Base-by-base conservation (phyloP, 1,139 yeast species). In the Blastobotrys serpentis region DNA sequence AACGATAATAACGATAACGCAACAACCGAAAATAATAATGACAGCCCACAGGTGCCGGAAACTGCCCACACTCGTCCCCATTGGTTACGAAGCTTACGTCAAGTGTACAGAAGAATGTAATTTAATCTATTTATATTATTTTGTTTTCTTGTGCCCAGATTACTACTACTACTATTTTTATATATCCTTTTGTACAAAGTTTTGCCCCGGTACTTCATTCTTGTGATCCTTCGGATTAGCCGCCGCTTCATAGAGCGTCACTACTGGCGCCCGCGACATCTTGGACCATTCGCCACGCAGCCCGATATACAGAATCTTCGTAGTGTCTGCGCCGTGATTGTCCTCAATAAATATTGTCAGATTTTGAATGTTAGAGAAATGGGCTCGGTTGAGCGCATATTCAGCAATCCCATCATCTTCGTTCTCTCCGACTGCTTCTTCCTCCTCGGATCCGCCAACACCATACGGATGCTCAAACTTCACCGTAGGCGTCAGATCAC, bases 191-290 rank as follows among this genome's bases (percentile, higher is more conserved):
- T 26, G 16, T 25, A 16, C 30, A 14, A 42, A 46, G 29, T 26
- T 11, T 30, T 43, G 37, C 14, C 42, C 30, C 19, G 40, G 32
- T 69, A 57, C 67, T 55, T 76, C 49, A 54, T 73, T 78, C 61
- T 82, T 82, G 66, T 90, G 97, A 63, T 90, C 97, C 2, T 84
- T 80, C 0, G 96, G 96, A 62, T 89, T 89, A 4, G 98, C 94
- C 1, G 96, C 95, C 52, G 89, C 80, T 66, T 90, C 98, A 65
- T 90, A 90, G 22, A 85, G 62, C 0, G 95, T 75, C 17, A 84
- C 76, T 16, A 86, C 81, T 0, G 95, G 95, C 51, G 79, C 87
- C 58, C 75, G 78, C 45, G 72, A 69, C 52, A 82, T 66, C 49
- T 79, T 53, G 3, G 83, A 76, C 64, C 74, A 82, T 56, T 86